Evolutionary conservation across 768 basidiomycete genomes (phyloP).

Genomic region (Saitozyma podzolica): DNA sequence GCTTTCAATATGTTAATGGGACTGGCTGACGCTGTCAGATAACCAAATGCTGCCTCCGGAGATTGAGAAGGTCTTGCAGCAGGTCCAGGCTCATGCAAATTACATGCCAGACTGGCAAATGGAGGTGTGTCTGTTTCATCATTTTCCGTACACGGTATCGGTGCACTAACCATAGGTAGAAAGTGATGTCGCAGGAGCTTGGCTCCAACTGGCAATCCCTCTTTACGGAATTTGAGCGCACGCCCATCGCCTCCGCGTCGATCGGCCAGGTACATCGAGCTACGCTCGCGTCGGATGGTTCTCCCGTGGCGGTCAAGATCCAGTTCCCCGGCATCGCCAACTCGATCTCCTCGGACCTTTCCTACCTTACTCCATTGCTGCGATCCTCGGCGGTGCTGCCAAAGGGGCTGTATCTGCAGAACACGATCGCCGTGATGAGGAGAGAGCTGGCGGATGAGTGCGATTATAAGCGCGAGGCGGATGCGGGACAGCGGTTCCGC

Average conservation of each 20-base stretch:
- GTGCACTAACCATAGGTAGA: slow-evolving; percentile 53
- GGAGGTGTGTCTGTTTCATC: slow-evolving; percentile 66
- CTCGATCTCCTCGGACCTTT: slow-evolving; percentile 83
- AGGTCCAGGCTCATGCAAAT: slow-evolving; percentile 92
- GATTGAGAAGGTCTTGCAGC: slow-evolving; percentile 79
- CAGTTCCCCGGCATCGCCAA: slow-evolving; percentile 91
- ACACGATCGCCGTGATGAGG: slow-evolving; percentile 84
- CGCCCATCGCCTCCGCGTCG: slow-evolving; percentile 92
- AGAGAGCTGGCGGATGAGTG: slow-evolving; percentile 90
- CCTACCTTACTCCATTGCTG: slow-evolving; percentile 78
- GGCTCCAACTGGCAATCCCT: slow-evolving; percentile 70
- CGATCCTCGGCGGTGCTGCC: slow-evolving; percentile 79
- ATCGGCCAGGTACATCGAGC: slow-evolving; percentile 94
- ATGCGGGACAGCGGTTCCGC: slow-evolving; percentile 64
- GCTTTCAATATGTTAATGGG: background rate
- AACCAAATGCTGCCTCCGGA: slow-evolving; percentile 84
- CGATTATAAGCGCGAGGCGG: slow-evolving; percentile 80
- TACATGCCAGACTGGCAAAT: slow-evolving; percentile 99
- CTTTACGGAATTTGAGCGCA: slow-evolving; percentile 74
- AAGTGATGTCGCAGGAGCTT: slow-evolving; percentile 70
- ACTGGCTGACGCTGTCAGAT: slow-evolving; percentile 58
- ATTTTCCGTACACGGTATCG: background rate
- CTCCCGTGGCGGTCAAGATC: slow-evolving; percentile 65
- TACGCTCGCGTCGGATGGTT: slow-evolving; percentile 57
- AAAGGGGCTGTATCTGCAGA: slow-evolving; percentile 83